Evolutionary conservation across 768 basidiomycete species (phyloP).

Genomic region (Gymnopilus dilepis): DNA sequence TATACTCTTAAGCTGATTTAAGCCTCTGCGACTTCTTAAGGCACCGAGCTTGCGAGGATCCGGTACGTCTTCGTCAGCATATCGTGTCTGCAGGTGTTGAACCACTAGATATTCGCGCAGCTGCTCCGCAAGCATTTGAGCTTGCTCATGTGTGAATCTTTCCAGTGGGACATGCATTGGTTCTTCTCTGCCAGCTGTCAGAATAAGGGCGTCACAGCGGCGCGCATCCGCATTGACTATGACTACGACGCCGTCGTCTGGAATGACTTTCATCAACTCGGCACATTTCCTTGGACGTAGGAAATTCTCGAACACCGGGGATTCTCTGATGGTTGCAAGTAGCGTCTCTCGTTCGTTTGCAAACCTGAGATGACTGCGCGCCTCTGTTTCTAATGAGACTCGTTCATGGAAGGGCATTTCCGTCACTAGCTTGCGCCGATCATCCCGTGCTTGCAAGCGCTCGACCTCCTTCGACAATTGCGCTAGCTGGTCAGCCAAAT

Average conservation of each 20-base stretch:
- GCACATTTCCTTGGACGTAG: background rate
- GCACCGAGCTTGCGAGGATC: background rate
- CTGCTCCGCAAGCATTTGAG: no score
- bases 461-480: background rate
- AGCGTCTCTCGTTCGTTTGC: background rate
- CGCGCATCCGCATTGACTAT: background rate
- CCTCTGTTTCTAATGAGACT: background rate
- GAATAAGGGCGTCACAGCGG: constrained; percentile 2
- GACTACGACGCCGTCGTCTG: background rate
- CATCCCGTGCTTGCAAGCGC: background rate
- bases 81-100: no score
- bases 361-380: background rate
- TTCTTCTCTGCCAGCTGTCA: constrained; percentile 9
- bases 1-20: constrained; percentile 6
- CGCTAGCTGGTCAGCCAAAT: background rate
- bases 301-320: background rate
- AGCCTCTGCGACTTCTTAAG: background rate
- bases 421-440: background rate
- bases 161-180: constrained; percentile 12
- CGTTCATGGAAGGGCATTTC: background rate
- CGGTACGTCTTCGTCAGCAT: background rate
- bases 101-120: no score
- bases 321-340: background rate
- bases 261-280: background rate
- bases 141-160: no score